Conservation (phyloP, 768 basidiomycete species). For the Russula sp. region DNA sequence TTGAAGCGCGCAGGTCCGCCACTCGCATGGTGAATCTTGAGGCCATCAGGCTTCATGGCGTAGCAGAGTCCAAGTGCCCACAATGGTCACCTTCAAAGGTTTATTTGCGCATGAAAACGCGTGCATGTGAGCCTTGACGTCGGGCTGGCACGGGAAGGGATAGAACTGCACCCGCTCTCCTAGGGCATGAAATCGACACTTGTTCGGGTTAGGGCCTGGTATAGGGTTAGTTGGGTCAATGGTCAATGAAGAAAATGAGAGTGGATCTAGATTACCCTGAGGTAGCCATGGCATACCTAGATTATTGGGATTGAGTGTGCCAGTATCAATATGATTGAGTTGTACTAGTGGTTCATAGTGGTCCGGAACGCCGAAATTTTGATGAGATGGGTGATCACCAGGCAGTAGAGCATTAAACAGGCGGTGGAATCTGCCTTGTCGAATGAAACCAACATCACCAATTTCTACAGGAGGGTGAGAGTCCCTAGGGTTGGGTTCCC, state of each 20-base stretch:
- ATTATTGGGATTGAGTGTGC: background rate
- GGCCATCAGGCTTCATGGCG: too few relatives aligned
- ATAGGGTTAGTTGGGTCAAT: too few relatives aligned
- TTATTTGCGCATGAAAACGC: too few relatives aligned
- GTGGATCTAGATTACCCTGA: background rate
- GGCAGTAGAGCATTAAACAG: background rate
- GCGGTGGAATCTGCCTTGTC: background rate
- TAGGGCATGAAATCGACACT: background rate
- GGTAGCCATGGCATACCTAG: background rate
- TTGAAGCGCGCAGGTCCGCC: too few relatives aligned
- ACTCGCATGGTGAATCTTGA: too few relatives aligned
- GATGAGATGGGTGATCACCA: background rate
- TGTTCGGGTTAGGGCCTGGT: background rate
- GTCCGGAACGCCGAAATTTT: background rate
- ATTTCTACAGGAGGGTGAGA: background rate
- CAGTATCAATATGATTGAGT: background rate
- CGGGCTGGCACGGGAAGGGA: background rate
- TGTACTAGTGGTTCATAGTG: background rate
- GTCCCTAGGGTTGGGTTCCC: background rate
- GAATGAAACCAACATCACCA: background rate
- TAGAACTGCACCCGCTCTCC: background rate
- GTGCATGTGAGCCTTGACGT: background rate
- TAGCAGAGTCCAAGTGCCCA: too few relatives aligned
- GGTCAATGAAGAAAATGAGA: background rate
- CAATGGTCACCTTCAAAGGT: too few relatives aligned